A percentile compares a stretch with the other conserved stretches of the same genome.
Evolutionary conservation across 768 basidiomycete genomes (phyloP).

Genomic region (Cyathus striatus): DNA sequence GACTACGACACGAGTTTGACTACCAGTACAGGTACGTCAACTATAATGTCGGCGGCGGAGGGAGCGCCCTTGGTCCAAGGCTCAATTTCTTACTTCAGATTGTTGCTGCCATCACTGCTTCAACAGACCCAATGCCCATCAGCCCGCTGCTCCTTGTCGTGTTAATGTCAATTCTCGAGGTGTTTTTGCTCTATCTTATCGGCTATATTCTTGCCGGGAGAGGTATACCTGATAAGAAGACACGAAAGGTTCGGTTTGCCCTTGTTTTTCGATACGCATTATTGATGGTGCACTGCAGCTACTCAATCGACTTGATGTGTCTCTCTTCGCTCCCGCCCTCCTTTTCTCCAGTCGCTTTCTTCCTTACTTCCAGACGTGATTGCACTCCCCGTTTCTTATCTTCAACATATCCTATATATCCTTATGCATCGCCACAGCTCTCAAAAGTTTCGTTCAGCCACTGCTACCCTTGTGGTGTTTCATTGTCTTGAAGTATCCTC

Average conservation of each 20-base stretch:
- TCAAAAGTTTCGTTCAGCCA: too few relatives aligned
- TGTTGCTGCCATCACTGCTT: too few relatives aligned
- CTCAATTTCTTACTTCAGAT: too few relatives aligned
- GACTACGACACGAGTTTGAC: neutral
- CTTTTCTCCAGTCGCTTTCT: constrained; percentile 95
- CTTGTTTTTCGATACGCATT: constrained; percentile 1
- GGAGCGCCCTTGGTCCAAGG: too few relatives aligned
- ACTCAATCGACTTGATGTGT: constrained; percentile 80
- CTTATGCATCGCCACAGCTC: too few relatives aligned
- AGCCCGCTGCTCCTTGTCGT: constrained; percentile 48
- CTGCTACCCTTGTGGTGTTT: too few relatives aligned
- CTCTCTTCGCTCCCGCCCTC: constrained; percentile 83
- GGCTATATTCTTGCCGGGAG: constrained; percentile 76
- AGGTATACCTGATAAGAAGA: constrained; percentile 84
- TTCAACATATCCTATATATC: neutral
- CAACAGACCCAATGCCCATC: constrained; percentile 23
- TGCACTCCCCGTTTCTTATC: neutral
- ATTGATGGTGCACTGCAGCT: constrained; percentile 37
- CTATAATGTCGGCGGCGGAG: too few relatives aligned
- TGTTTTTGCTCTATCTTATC: constrained; percentile 79
- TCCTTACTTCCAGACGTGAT: constrained; percentile 62
- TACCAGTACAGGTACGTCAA: too few relatives aligned
- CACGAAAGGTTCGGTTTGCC: constrained; percentile 64
- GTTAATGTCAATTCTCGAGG: constrained; percentile 78
- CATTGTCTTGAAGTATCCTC: too few relatives aligned